Evolutionary conservation across 139 green algal genomes (phyloP), one percentile per base, ranked within the genome.

Genomic region (Yamagishiella unicocca): DNA sequence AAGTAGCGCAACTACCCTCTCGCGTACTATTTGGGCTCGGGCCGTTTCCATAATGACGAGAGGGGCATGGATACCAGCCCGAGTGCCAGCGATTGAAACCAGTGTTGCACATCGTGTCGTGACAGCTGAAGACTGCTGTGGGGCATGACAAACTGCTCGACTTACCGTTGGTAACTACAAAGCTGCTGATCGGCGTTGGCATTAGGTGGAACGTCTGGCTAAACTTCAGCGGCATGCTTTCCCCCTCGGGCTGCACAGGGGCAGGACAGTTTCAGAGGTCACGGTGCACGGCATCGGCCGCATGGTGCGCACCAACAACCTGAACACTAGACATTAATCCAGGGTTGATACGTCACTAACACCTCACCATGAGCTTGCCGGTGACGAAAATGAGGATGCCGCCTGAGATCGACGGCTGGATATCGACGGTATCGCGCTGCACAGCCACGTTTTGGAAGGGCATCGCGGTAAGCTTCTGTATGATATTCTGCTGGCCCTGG

Each of bases 191-290:
- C 17, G 82, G 67, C 1, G 95, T 85, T 31, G 93, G 92, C 88
- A 95, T 95, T 37, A 99, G 86, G 81, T 99, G 96, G 90, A 99
- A 99, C 12, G 96, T 90, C 90, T 99, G 96, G 91, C 95, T 98
- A 91, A 99, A 99, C 88, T 97, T 97, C 24, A 98, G 88, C 6
- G 96, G 89, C 46, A 96, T 93, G 19, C 83, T 84, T 82, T 98
- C 96, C 9, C 94, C 95, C 80, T 99, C 97, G 0, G 94, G 92
- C 96, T 97, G 91, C 89, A 88, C 37, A 21, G 42, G 42, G 37
- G 29, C 22, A 37, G 37, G 43, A 87, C 42, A 27, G 22, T 9
- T 29, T 42, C n/a, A n/a, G n/a, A n/a, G n/a, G n/a, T n/a, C n/a
- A n/a, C n/a, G n/a, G n/a, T n/a, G n/a, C n/a, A n/a, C n/a, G n/a